These are phyloP conservation scores for Microascus cirrosus DNA, from an alignment of 2,329 filamentous ascomycete genomes.

Conservation along the genomic window DNA sequence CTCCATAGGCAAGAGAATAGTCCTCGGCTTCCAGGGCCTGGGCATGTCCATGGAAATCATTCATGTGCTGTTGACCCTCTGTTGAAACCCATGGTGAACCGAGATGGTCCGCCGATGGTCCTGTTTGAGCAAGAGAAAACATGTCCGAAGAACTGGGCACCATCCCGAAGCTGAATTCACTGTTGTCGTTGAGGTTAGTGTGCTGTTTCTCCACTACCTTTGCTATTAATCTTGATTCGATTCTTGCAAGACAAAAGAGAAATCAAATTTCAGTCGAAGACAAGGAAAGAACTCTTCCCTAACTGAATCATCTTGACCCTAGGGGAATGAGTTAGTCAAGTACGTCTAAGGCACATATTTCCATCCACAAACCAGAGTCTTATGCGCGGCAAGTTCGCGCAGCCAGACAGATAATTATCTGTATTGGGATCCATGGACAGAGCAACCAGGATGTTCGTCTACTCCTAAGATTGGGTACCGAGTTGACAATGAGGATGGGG, in stretches of 20 bases:
- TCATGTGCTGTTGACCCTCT: slow-evolving; percentile 50
- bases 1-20: slow-evolving; percentile 5
- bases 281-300: slow-evolving; percentile 16
- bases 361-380: slow-evolving; percentile 11
- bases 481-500: not conserved
- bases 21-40: slow-evolving; percentile 16
- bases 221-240: slow-evolving; percentile 13
- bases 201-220: slow-evolving; percentile 35
- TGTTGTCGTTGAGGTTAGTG: slow-evolving; percentile 37
- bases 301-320: slow-evolving; percentile 47
- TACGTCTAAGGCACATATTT: not conserved
- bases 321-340: slow-evolving; percentile 12
- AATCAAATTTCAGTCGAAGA: slow-evolving; percentile 13
- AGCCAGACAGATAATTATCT: not conserved
- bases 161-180: slow-evolving; percentile 46
- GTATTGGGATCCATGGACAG: not conserved
- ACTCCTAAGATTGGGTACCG: too few species aligned
- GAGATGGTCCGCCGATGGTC: slow-evolving; percentile 45
- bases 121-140: slow-evolving; percentile 49
- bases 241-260: slow-evolving; percentile 10
- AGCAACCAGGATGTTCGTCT: not conserved
- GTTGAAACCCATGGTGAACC: slow-evolving; percentile 44
- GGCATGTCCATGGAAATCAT: slow-evolving; percentile 37
- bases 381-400: not conserved
- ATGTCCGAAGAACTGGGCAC: slow-evolving; percentile 35